Percentiles rank a stretch among this genome's conserved stretches.
Evolutionary conservation across 1,139 yeast genomes (phyloP).

Genomic region (Lodderomyces pseudojiufengensis): DNA sequence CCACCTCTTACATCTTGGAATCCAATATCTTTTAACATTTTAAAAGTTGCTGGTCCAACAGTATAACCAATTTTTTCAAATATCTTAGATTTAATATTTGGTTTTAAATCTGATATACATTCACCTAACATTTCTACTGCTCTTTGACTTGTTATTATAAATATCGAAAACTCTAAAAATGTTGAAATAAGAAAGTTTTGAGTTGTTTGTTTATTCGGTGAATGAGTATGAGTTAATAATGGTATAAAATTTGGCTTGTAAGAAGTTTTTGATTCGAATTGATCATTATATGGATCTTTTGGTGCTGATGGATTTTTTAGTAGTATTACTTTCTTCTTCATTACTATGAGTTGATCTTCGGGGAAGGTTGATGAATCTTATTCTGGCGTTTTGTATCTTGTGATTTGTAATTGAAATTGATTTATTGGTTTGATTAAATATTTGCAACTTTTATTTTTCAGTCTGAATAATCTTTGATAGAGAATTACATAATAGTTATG

Average conservation of each 20-base stretch:
- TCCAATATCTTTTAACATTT: constrained; percentile 58
- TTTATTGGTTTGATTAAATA: no score
- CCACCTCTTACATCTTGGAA: constrained; percentile 73
- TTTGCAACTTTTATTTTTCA: no score
- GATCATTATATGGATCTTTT: constrained; percentile 56
- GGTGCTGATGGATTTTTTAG: constrained; percentile 70
- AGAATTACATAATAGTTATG: no score
- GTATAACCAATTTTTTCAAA: constrained; percentile 64
- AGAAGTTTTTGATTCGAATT: constrained; percentile 22
- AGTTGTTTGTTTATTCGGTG: constrained; percentile 35
- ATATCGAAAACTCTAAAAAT: constrained; percentile 31
- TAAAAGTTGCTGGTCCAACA: constrained; percentile 87
- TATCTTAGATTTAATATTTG: constrained; percentile 20
- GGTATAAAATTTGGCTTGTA: constrained; percentile 60
- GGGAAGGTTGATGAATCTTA: not conserved
- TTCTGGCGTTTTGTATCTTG: not conserved
- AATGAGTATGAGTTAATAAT: constrained; percentile 57
- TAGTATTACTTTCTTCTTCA: constrained; percentile 28
- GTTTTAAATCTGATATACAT: constrained; percentile 31
- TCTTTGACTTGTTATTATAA: constrained; percentile 87
- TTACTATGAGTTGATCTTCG: not conserved
- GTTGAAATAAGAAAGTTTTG: constrained; percentile 37
- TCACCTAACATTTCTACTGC: constrained; percentile 77
- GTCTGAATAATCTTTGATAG: no score
- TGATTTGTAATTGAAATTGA: not conserved